Evolutionary conservation across 2,329 filamentous ascomycete species (phyloP), one percentile per base, ranked within the genome.

Genomic region (Teratosphaeria epicoccoides): DNA sequence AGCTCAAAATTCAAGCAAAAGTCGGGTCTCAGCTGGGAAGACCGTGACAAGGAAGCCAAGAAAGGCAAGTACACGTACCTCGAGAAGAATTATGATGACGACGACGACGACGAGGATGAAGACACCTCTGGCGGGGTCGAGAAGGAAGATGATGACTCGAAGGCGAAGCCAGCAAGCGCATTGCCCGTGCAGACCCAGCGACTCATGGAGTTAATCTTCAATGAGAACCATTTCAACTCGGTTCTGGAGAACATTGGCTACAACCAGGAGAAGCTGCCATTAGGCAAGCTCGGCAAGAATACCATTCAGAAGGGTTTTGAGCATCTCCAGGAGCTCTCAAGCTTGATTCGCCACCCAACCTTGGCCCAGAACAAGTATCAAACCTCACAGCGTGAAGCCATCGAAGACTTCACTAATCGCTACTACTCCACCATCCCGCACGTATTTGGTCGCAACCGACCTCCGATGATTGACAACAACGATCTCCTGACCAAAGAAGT

Each of bases 361-460:
- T 43, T 51, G 62, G 55, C 2, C 64, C 43, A 56, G 0, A 79
- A 80, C 0, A 75, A 61, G 29, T 46, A 46, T 43, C 24, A 46
- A n/a, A 12, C 33, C 51, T 26, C 46, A 23, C 14, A 50, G 49
- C 63, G 55, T 2, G 65, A 44, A 56, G 79, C 81, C 0, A 75
- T 77, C 1, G 81, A 86, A 59, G 64, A 78, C 0, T 71, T 91
- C 2, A 90, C 87, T 28, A 90, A 94, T 61, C 71, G 75, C 10
- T 95, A 87, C 69, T 93, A 90, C 67, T 86, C 84, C 0, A 72
- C 85, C 40, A 94, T 95, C 55, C 89, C 89, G 0, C 88, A 95
- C 63, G 79, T 73, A 25, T 91, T 93, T 66, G 87, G 88, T 7
- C 83, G 87, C 26, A 79, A 80, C 44, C 76, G 83, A 0, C 87